Base-by-base conservation (phyloP, 768 basidiomycete genomes). In the Chalciporus chontae region DNA sequence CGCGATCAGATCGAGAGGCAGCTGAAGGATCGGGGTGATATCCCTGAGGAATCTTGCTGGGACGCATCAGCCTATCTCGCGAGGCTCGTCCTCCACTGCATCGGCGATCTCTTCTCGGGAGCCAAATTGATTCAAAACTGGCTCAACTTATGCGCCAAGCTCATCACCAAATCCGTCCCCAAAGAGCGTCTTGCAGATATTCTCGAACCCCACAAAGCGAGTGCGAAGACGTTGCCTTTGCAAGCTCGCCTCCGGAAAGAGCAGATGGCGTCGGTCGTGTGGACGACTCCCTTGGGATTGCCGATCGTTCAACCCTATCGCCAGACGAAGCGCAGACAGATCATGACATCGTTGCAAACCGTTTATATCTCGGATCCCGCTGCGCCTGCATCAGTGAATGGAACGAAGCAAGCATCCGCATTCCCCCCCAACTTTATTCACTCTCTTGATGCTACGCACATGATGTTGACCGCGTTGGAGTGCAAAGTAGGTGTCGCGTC, bases 381-480 rank as follows among this genome's bases (percentile, higher is more conserved):
- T 52, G 68, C 76, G 0, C 82, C 84, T 1, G 75, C 85, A 17
- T 82, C 90, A 69, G 94, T 97, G 40, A 90, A 91, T 57, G 67
- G 88, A 1, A 54, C 74, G 50, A 96, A 96, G 68, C 95, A 99
- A 67, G 90, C 93, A 0, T 83, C 92, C 14, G 96, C 96, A 1
- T 98, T 99, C 83, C 95, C 96, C 5, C 96, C 96, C 42, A 99
- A 99, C 72, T 98, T 95, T 62, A 92, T 99, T 45, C 96, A 99
- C 66, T 91, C 89, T 62, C 77, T 99, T 24, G 96, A 99, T 66
- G 96, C 96, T 2, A 95, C 95, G 2, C 96, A 99, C 71, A 98
- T 99, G 94, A 86, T 97, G 82, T 71, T 97, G 58, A 96, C 94
- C 2, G 94, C 95, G 9, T 76, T 95, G 41, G 87, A 92, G 57